These are phyloP conservation scores for Aspergillus arachidicola DNA, from an alignment of 2,329 filamentous ascomycete species.

Conservation along the genomic window DNA sequence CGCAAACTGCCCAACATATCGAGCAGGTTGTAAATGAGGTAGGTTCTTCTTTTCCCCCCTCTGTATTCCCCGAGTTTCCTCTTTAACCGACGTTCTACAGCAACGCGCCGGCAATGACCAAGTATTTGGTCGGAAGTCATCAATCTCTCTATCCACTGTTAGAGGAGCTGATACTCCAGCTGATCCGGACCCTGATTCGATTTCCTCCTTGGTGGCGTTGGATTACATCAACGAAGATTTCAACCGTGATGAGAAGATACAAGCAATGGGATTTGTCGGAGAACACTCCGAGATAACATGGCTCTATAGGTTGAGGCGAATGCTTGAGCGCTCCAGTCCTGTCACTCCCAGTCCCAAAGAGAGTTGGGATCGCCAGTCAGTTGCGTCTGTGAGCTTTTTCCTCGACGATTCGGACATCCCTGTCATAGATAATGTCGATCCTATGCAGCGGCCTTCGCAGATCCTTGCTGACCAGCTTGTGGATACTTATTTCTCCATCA, in stretches of 20 bases:
- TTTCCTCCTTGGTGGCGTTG: slow-evolving; percentile 36
- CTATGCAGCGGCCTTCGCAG: slow-evolving; percentile 39
- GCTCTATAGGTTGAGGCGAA: slow-evolving; percentile 44
- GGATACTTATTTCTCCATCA: slow-evolving; percentile 40
- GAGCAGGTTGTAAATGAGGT: slow-evolving; percentile 39
- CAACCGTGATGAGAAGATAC: slow-evolving; percentile 41
- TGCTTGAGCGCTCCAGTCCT: slow-evolving; percentile 33
- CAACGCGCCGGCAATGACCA: slow-evolving; percentile 17
- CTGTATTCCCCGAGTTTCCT: neutral
- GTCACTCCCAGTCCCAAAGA: slow-evolving; percentile 21
- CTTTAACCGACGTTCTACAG: slow-evolving; percentile 10
- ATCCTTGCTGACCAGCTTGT: slow-evolving; percentile 43
- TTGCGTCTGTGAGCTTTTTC: slow-evolving; percentile 42
- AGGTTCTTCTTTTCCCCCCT: slow-evolving; percentile 17
- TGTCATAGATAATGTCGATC: slow-evolving; percentile 38
- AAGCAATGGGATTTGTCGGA: slow-evolving; percentile 46
- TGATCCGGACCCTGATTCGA: slow-evolving; percentile 20
- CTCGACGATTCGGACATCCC: slow-evolving; percentile 42
- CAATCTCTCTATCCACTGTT: slow-evolving; percentile 14
- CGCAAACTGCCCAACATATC: slow-evolving; percentile 36
- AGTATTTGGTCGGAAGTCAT: slow-evolving; percentile 11
- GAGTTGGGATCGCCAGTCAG: slow-evolving; percentile 26
- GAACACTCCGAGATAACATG: slow-evolving; percentile 50
- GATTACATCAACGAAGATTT: slow-evolving; percentile 50
- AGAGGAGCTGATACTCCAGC: slow-evolving; percentile 13